phyloP scores from a whole-genome alignment of 345 rosid genomes.

The Durio zibethinus region DNA sequence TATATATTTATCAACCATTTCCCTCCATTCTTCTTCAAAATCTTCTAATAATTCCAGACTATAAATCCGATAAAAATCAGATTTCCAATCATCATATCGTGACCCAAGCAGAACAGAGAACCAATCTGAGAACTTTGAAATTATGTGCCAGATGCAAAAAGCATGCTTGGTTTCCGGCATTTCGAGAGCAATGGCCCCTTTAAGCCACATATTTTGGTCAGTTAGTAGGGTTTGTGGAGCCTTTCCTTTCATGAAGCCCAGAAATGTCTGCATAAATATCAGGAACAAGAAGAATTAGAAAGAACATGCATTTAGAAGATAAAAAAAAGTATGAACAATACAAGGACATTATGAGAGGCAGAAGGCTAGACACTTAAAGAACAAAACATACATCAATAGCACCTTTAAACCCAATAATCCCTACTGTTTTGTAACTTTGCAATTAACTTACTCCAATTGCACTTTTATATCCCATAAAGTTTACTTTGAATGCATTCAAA shows the following conservation, averaged over 20 bases:
- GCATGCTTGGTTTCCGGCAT: slow-evolving; percentile 52
- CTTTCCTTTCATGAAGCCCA: slow-evolving; percentile 57
- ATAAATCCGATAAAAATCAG: slow-evolving; percentile 45
- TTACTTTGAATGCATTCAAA: not conserved
- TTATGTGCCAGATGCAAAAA: slow-evolving; percentile 49
- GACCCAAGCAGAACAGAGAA: slow-evolving; percentile 48
- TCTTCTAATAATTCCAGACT: slow-evolving; percentile 34
- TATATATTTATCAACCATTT: slow-evolving; percentile 42
- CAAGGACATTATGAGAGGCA: not conserved
- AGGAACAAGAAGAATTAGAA: not conserved
- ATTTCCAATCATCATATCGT: slow-evolving; percentile 50
- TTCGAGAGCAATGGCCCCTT: slow-evolving; percentile 47
- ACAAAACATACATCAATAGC: not conserved
- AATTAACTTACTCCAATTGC: not conserved
- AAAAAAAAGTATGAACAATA: not conserved
- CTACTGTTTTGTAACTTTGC: not conserved
- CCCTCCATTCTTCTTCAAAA: slow-evolving; percentile 54
- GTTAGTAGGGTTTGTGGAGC: slow-evolving; percentile 49
- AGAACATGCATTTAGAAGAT: not conserved
- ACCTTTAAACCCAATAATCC: not conserved
- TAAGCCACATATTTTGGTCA: slow-evolving; percentile 58
- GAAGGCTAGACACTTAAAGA: not conserved
- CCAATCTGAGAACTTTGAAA: slow-evolving; percentile 50
- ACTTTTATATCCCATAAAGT: not conserved
- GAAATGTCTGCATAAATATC: slow-evolving; percentile 39